Evolutionary conservation across 2,329 filamentous ascomycete genomes (phyloP).

Genomic region (Talaromyces albobiverticillius): DNA sequence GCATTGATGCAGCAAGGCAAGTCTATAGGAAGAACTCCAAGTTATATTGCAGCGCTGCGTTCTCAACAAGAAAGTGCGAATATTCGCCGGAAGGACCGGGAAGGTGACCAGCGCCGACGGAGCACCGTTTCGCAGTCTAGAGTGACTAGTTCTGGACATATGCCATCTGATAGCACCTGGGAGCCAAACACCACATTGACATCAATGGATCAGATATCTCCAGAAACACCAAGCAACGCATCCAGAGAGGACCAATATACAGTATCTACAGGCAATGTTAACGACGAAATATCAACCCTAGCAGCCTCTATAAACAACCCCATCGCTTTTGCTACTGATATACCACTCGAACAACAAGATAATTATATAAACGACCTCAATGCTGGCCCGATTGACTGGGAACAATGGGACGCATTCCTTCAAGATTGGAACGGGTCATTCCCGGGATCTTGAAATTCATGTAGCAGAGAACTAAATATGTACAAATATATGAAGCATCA

Average conservation of each 20-base stretch:
- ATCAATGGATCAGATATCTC: not conserved
- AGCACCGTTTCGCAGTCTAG: not conserved
- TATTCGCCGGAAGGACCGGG: not conserved
- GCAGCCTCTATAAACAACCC: not conserved
- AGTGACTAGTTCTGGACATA: not conserved
- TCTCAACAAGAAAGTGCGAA: not conserved
- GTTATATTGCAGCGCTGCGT: not conserved
- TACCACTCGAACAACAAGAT: not conserved
- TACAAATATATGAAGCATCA: too few relatives aligned
- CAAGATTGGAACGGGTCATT: not conserved
- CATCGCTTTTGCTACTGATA: not conserved
- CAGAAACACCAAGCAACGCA: not conserved
- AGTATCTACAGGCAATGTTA: not conserved
- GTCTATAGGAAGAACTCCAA: not conserved
- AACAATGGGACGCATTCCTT: not conserved
- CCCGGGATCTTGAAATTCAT: not conserved
- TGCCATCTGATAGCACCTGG: not conserved
- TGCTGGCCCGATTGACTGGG: not conserved
- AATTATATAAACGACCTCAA: not conserved
- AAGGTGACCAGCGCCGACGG: not conserved
- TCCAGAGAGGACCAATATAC: not conserved
- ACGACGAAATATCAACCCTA: not conserved
- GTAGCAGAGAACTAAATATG: too few relatives aligned
- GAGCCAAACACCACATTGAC: not conserved
- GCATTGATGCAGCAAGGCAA: not conserved